Evolutionary conservation across 2,329 filamentous ascomycete genomes (phyloP), one percentile per base, ranked within the genome.

Genomic region (Monosporascus sp.): DNA sequence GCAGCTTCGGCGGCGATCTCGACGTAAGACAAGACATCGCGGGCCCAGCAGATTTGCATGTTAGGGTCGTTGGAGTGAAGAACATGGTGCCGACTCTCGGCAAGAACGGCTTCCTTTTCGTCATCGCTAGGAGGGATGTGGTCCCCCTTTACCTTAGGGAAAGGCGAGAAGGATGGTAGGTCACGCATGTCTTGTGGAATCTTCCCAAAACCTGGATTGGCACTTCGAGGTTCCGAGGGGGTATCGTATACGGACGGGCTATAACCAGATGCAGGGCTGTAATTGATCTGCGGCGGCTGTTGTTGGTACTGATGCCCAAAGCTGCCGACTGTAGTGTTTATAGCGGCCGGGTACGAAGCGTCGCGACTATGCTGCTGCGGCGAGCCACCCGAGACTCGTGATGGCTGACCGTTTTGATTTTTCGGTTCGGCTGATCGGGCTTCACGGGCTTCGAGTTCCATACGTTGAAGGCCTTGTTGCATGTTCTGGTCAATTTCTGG

Each of bases 401-500:
- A 63, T 55, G 53, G 60, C 52, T 20, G 50, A 60, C 57, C 63
- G 60, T 61, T 64, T 58, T 56, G 61, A 61, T 68, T 68, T 64
- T 64, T 63, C 38, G 61, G 60, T 47, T 67, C 72, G 65, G 72
- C 72, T 72, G 76, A 80, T 75, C 71, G 74, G 56, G 88, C 87
- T 76, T 91, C 86, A 56, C 71, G 74, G 56, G 88, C 87, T 76
- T 91, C 86, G 55, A 91, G 80, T 78, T 97, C 92, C 75, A 99
- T 84, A 70, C 92, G 87, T 65, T 93, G 89, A 60, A 99, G 82
- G 72, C 89, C 93, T 66, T 96, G 87, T 75, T 96, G 91, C 83
- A 99, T 97, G 73, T 96, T 93, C 73, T 93, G 89, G 62, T 93
- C 90, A 60, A 97, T 91, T 79, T 97, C 91, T 69, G 90, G 89